Evolutionary conservation across 2,329 filamentous ascomycete species (phyloP).

Genomic region (Penicillium crustosum): DNA sequence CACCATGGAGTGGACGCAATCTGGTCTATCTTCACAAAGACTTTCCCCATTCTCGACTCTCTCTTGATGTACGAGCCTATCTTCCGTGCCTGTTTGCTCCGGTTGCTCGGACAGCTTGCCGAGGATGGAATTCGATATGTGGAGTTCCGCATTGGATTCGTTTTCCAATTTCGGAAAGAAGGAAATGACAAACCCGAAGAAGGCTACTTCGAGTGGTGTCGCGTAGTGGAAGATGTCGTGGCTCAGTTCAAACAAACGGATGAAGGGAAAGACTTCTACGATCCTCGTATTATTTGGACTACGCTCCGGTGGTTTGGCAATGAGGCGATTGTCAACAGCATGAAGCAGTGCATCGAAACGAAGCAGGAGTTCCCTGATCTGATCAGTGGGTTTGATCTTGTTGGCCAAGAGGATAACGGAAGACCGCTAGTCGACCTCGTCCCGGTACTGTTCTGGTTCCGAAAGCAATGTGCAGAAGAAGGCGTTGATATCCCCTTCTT

Average conservation of each 20-base stretch:
- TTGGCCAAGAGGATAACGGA: slow-evolving; percentile 81
- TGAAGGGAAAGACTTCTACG: slow-evolving; percentile 77
- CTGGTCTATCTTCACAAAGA: slow-evolving; percentile 76
- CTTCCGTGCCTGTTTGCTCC: slow-evolving; percentile 71
- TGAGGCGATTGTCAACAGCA: slow-evolving; percentile 69
- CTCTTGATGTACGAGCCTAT: slow-evolving; percentile 90
- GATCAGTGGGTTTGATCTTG: slow-evolving; percentile 84
- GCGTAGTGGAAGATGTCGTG: slow-evolving; percentile 74
- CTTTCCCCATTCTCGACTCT: slow-evolving; percentile 70
- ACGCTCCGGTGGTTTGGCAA: slow-evolving; percentile 65
- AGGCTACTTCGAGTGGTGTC: slow-evolving; percentile 69
- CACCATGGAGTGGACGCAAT: slow-evolving; percentile 80
- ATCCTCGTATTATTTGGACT: slow-evolving; percentile 82
- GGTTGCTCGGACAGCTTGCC: slow-evolving; percentile 69
- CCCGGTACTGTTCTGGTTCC: slow-evolving; percentile 91
- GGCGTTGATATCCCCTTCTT: slow-evolving; percentile 86
- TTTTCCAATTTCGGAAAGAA: slow-evolving; percentile 65
- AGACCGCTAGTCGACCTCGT: slow-evolving; percentile 73
- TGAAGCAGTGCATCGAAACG: slow-evolving; percentile 82
- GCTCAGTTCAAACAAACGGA: slow-evolving; percentile 69
- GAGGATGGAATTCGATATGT: slow-evolving; percentile 82
- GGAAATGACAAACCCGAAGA: slow-evolving; percentile 65
- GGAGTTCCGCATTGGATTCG: slow-evolving; percentile 77
- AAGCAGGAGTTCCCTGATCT: slow-evolving; percentile 77
- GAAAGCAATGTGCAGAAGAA: slow-evolving; percentile 75